These are phyloP conservation scores for Lentinula edodes DNA, from an alignment of 768 basidiomycete species.

Conservation along the genomic window DNA sequence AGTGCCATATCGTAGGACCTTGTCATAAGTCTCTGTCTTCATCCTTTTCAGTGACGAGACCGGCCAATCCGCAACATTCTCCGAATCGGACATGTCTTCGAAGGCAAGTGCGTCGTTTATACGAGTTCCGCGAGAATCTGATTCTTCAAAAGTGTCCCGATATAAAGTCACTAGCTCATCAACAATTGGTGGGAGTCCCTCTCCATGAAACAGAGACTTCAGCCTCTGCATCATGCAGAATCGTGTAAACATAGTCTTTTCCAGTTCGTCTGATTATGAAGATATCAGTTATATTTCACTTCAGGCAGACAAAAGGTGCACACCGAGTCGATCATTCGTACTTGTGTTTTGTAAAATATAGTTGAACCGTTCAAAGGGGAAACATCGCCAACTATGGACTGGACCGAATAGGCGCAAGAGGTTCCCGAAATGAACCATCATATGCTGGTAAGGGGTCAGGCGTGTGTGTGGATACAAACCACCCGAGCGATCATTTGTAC, in stretches of 20 bases:
- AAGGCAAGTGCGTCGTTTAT: slow-evolving; percentile 10
- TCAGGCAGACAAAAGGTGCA: background rate
- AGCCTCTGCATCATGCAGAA: slow-evolving; percentile 21
- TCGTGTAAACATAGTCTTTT: slow-evolving; percentile 19
- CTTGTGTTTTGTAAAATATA: slow-evolving; percentile 22
- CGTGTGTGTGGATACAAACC: slow-evolving; percentile 22
- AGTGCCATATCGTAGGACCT: no score
- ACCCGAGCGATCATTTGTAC: background rate
- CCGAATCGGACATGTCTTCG: no score
- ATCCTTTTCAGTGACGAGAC: no score
- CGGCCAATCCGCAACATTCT: no score
- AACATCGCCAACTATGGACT: slow-evolving; percentile 29
- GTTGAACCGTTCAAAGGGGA: slow-evolving; percentile 29
- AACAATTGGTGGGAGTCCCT: background rate
- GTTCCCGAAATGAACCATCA: slow-evolving; percentile 29
- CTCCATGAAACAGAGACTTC: slow-evolving; percentile 7
- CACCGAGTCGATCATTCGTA: slow-evolving; percentile 27
- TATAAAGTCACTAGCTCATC: slow-evolving; percentile 1
- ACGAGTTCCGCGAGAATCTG: slow-evolving; percentile 13
- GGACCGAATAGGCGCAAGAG: slow-evolving; percentile 28
- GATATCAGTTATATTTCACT: no score
- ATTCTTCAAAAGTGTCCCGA: slow-evolving; percentile 3
- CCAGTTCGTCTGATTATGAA: slow-evolving; percentile 18
- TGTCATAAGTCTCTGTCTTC: no score
- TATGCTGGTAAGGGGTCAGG: slow-evolving; percentile 32